Base-by-base conservation (phyloP, 2,329 filamentous ascomycete genomes). In the Dactylellina cionopaga region DNA sequence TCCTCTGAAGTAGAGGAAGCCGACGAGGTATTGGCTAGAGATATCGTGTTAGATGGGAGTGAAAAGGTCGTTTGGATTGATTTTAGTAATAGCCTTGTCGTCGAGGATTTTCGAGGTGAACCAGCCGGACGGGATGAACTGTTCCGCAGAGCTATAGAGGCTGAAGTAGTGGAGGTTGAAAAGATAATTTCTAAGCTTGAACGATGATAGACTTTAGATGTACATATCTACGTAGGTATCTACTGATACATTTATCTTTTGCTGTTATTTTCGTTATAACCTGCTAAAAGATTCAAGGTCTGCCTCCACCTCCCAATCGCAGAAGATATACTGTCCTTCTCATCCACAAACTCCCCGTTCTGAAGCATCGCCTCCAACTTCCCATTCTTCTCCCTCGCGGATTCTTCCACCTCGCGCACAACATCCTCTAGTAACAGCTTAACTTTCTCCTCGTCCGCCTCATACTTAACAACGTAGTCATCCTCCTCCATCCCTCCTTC, bases 31-130 rank as follows among this genome's bases (percentile, higher is more conserved):
- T 29, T 15, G 3, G 49, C 47, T 5, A 43, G 47, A 22, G 49
- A 51, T 33, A 10, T 46, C 11, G 17, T 35, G 7, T 27, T 70
- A 25, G 51, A 64, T 22, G 66, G 66, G 0, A 52, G 17, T 11
- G 66, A 71, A 47, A 56, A 64, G 25, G 66, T 71, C 2, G 33
- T 58, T 15, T 71, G 66, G 66, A 71, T 71, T 19, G 66, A 71
- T 51, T 71, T 71, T 35, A 71, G 66, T 31, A 71, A 71, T 46
- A 71, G 66, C 29, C 35, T 71, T 25, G 39, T 33, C 1, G 22
- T 71, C 15, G 27, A 39, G 5, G 51, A 64, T 33, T 70, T 63
- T 19, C 25, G 10, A 5, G 58, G 56, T 10, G 37, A 37, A 0
- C 49, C 41, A 1, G 39, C 37, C 2, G 49, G 47, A 43, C 17